Evolutionary conservation across 2,329 filamentous ascomycete species (phyloP), one percentile per base, ranked within the genome.

Genomic region (Penicillium paneum): DNA sequence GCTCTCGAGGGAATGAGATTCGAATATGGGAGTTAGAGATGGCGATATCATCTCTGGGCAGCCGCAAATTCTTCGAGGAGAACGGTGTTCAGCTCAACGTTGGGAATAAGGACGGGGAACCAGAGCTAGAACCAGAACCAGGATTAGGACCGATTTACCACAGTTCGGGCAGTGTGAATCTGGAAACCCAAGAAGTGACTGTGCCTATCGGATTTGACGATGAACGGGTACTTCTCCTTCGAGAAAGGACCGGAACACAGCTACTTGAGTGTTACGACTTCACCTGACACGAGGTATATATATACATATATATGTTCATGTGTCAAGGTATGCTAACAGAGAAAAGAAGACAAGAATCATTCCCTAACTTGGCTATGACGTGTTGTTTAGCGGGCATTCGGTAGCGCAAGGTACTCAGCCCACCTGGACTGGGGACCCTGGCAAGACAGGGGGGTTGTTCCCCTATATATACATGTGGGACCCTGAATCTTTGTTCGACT

Each of bases 21-120:
- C 84, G 91, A 7, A 85, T 96, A 6, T 97, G 92, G 92, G 91
- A 96, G 66, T 80, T 97, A 0, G 91, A 96, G 72, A 88, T 88
- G 7, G 81, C 88, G 3, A 79, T 81, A 46, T 74, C 77, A 1
- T 80, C 80, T 6, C 63, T 75, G 12, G 69, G 72, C 34, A 74
- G 75, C 21, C 77, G 70, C 59, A 71, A 74, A 28, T 69, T 76
- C 61, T 72, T 56, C 67, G 66, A 78, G 17, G 78, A 81, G 53
- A 66, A 80, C 17, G 85, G 83, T 62, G 81, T 86, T 5, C 75
- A 76, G 52, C 73, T 86, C 29, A 76, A 74, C 50, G 72, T 79
- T 4, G 78, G 75, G 32, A 68, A 64, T 35, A 64, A 63, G 32
- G 49, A 31, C 24, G 39, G 38, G 19, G 19, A 51, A 21, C 34